Conservation (phyloP, 768 basidiomycete species). For the Melanogaster broomeanus region DNA sequence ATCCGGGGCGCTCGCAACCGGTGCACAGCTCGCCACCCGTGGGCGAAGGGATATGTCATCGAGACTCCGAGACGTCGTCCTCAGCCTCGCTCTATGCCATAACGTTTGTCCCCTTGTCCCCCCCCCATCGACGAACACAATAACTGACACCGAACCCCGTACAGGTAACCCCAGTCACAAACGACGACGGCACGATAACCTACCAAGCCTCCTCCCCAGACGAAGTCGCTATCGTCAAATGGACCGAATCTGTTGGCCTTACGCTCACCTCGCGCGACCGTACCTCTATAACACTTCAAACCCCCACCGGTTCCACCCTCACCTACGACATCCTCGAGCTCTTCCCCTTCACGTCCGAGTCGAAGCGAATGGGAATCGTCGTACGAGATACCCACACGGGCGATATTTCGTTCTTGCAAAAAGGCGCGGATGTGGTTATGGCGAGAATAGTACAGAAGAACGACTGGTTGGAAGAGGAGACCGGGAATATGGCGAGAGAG, state of each 20-base stretch:
- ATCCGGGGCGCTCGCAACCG: slow-evolving; percentile 66
- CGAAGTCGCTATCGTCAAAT: slow-evolving; percentile 97
- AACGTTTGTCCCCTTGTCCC: slow-evolving; percentile 58
- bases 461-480: slow-evolving; percentile 99
- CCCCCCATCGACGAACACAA: not conserved
- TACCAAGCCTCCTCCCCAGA: slow-evolving; percentile 99
- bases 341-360: slow-evolving; percentile 98
- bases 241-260: slow-evolving; percentile 94
- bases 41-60: slow-evolving; percentile 95
- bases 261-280: slow-evolving; percentile 89
- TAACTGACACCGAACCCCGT: not conserved
- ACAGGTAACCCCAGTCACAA: slow-evolving; percentile 94
- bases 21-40: slow-evolving; percentile 78
- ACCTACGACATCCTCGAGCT: slow-evolving; percentile 88
- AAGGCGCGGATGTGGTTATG: slow-evolving; percentile 99
- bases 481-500: slow-evolving; percentile 97
- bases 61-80: slow-evolving; percentile 86
- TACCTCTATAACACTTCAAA: slow-evolving; percentile 82
- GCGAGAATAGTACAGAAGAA: slow-evolving; percentile 90
- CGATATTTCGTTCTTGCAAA: slow-evolving; percentile 89
- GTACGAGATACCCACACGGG: slow-evolving; percentile 76
- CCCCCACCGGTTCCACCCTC: slow-evolving; percentile 62
- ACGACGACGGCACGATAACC: slow-evolving; percentile 92
- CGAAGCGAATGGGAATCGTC: slow-evolving; percentile 98
- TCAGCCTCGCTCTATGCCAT: slow-evolving; percentile 93